Evolutionary conservation across 2,329 filamentous ascomycete species (phyloP).

Genomic region (Amesomyces nigricolor): DNA sequence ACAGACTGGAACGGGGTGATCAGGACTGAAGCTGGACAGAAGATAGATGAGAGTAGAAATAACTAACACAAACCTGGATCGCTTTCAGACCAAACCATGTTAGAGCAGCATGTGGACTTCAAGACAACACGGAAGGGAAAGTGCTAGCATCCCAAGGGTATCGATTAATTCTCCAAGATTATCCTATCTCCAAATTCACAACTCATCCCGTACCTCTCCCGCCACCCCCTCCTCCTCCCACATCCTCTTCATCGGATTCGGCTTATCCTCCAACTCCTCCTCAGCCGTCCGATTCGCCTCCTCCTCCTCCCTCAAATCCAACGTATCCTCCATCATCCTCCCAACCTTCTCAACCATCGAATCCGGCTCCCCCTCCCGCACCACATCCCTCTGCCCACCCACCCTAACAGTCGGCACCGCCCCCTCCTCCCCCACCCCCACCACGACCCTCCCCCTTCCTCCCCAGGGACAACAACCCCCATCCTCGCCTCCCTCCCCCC

Average conservation of each 20-base stretch:
- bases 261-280: conserved; percentile 26
- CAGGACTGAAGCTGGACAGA: too few relatives aligned
- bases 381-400: conserved; percentile 29
- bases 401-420: conserved; percentile 48
- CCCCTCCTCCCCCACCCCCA: conserved; percentile 33
- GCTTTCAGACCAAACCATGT: too few relatives aligned
- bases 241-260: conserved; percentile 57
- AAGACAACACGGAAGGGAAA: too few relatives aligned
- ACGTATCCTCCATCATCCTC: conserved; percentile 37
- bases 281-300: conserved; percentile 27
- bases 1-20: too few relatives aligned
- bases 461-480: conserved; percentile 24
- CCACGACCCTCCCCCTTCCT: conserved; percentile 24
- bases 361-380: conserved; percentile 30
- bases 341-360: conserved; percentile 49
- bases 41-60: too few relatives aligned
- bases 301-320: conserved; percentile 28
- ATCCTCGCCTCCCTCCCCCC: conserved; percentile 14
- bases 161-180: background rate
- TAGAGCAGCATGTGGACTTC: too few relatives aligned
- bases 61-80: too few relatives aligned
- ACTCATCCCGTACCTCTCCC: conserved; percentile 27
- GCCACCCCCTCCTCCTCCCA: conserved; percentile 44
- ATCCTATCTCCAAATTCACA: conserved; percentile 19
- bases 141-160: background rate